A percentile compares a stretch with the other conserved stretches of the same genome.
phyloP scores from a whole-genome alignment of 2,329 filamentous ascomycete genomes.

The Stemphylium lycopersici region DNA sequence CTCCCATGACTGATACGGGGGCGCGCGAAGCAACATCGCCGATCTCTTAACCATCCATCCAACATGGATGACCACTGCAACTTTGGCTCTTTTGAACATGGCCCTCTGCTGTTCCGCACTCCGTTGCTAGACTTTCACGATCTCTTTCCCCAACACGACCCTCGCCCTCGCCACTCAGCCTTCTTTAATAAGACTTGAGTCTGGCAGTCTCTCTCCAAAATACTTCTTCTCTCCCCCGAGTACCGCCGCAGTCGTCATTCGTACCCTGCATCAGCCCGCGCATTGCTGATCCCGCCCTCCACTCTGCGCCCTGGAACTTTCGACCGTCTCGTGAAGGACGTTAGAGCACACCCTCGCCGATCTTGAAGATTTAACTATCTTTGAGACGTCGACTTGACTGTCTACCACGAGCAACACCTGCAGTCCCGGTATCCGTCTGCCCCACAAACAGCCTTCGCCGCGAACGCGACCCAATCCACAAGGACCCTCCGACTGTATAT shows the following conservation, averaged over 20 bases:
- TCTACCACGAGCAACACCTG: background rate
- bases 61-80: slow-evolving; percentile 32
- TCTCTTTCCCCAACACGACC: background rate
- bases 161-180: slow-evolving; percentile 11
- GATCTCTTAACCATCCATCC: slow-evolving; percentile 21
- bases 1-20: slow-evolving; percentile 18
- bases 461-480: slow-evolving; percentile 4
- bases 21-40: slow-evolving; percentile 29
- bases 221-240: background rate
- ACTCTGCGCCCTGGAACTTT: slow-evolving; percentile 8
- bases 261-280: slow-evolving; percentile 27
- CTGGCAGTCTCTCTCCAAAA: background rate
- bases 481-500: slow-evolving; percentile 24
- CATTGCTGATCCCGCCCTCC: slow-evolving; percentile 14
- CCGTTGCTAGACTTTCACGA: slow-evolving; percentile 1
- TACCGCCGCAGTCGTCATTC: slow-evolving; percentile 11
- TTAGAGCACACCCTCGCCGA: slow-evolving; percentile 11
- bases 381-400: slow-evolving; percentile 1
- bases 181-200: slow-evolving; percentile 4
- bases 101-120: slow-evolving; percentile 7
- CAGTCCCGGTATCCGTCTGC: slow-evolving; percentile 1
- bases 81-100: slow-evolving; percentile 12
- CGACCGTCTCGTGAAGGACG: slow-evolving; percentile 7
- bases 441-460: slow-evolving; percentile 10
- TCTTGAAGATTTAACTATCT: background rate